A percentile compares a stretch with the other conserved stretches of the same genome.
These are phyloP conservation scores for Leucoagaricus sp. DNA, from an alignment of 1,284 basidiomycete genomes.

Conservation along the genomic window DNA sequence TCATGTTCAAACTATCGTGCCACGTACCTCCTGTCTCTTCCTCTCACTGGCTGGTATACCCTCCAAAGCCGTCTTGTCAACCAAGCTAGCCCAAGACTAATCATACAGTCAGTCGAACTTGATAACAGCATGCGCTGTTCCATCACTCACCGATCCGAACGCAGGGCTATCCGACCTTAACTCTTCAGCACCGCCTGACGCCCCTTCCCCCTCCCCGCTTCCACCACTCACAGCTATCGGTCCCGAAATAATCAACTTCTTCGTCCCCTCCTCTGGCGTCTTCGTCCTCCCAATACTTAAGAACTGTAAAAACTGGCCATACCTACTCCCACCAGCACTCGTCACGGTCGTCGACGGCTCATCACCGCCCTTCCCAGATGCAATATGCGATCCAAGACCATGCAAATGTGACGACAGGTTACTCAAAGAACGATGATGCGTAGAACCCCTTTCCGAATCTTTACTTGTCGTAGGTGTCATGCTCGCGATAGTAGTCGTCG, in stretches of 20 bases:
- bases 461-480: neutral
- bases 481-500: slow-evolving; percentile 6
- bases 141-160: slow-evolving; percentile 66
- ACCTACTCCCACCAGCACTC: slow-evolving; percentile 21
- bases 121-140: neutral
- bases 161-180: slow-evolving; percentile 48
- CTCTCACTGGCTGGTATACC: slow-evolving; percentile 78
- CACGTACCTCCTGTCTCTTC: slow-evolving; percentile 79
- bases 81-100: slow-evolving; percentile 89
- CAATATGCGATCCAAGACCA: neutral
- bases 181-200: slow-evolving; percentile 21
- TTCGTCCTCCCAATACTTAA: slow-evolving; percentile 43
- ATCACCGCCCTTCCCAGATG: slow-evolving; percentile 3
- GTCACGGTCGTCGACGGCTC: neutral
- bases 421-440: neutral
- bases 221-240: slow-evolving; percentile 41
- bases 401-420: slow-evolving; percentile 9
- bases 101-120: slow-evolving; percentile 6
- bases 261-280: slow-evolving; percentile 45
- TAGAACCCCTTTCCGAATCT: neutral
- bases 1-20: neutral
- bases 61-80: slow-evolving; percentile 79
- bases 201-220: slow-evolving; percentile 16
- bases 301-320: slow-evolving; percentile 41
- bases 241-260: slow-evolving; percentile 54